These are phyloP conservation scores for Viola odorata DNA, from an alignment of 345 rosid genomes.

Conservation along the genomic window DNA sequence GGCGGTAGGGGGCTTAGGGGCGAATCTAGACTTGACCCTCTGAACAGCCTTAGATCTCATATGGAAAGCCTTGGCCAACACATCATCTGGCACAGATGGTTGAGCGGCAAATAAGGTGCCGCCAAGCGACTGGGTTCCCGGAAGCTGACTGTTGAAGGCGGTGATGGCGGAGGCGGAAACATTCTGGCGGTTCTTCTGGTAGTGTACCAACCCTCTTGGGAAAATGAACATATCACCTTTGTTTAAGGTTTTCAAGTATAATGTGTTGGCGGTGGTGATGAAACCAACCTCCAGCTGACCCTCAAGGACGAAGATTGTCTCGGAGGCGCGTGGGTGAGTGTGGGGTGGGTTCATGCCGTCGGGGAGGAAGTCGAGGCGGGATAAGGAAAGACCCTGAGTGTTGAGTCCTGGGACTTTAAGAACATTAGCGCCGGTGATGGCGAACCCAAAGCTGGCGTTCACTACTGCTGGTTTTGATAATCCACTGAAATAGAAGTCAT, in stretches of 20 bases:
- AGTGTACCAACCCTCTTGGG: constrained; percentile 24
- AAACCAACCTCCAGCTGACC: constrained; percentile 26
- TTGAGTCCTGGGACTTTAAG: constrained; percentile 24
- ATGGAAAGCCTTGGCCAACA: constrained; percentile 21
- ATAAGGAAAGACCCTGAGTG: constrained; percentile 23
- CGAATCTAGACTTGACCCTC: constrained; percentile 20
- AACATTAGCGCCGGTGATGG: constrained; percentile 19
- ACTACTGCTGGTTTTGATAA: constrained; percentile 14
- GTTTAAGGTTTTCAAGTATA: constrained; percentile 14
- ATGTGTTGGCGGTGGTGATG: constrained; percentile 23
- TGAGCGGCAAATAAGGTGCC: constrained; percentile 18
- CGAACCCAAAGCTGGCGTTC: constrained; percentile 14
- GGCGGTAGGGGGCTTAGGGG: constrained; percentile 8
- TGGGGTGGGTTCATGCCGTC: constrained; percentile 27
- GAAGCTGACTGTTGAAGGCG: constrained; percentile 30
- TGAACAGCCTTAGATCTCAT: constrained; percentile 15
- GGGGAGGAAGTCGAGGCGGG: constrained; percentile 27
- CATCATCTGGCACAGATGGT: constrained; percentile 21
- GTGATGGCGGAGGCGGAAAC: constrained; percentile 15
- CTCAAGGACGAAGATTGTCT: constrained; percentile 21
- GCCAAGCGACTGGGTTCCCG: constrained; percentile 23
- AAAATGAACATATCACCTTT: constrained; percentile 21
- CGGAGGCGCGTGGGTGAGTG: constrained; percentile 30
- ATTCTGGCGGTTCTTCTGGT: constrained; percentile 20
- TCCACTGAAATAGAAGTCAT: constrained; percentile 19